phyloP scores from a whole-genome alignment of 805 yeast species.

The Starmerella floris region DNA sequence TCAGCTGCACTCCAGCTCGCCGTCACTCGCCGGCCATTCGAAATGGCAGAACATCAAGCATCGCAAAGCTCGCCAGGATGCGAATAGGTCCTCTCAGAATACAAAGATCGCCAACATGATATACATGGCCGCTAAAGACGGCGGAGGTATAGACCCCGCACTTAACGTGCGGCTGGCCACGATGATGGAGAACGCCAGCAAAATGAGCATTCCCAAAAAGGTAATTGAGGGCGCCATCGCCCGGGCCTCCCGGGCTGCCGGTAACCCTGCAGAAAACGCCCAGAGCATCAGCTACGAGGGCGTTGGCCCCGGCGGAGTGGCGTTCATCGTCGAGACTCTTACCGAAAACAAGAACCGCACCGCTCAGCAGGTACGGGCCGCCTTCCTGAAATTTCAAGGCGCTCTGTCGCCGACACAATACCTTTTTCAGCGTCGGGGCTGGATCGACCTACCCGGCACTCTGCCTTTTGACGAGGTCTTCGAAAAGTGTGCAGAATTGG shows the following conservation, averaged over 20 bases:
- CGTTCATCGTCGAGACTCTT: slow-evolving; percentile 68
- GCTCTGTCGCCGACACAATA: slow-evolving; percentile 64
- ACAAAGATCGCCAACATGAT: slow-evolving; percentile 62
- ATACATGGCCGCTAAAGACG: slow-evolving; percentile 53
- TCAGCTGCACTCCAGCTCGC: not conserved
- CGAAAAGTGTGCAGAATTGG: slow-evolving; percentile 57
- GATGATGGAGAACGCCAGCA: slow-evolving; percentile 64
- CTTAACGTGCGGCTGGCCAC: slow-evolving; percentile 50
- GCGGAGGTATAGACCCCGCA: slow-evolving; percentile 54
- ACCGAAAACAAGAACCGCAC: slow-evolving; percentile 85
- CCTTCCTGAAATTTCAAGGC: slow-evolving; percentile 49
- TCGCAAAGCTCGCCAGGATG: slow-evolving; percentile 86
- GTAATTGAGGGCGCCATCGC: slow-evolving; percentile 79
- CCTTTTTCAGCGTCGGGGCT: slow-evolving; percentile 68
- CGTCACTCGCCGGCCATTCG: slow-evolving; percentile 57
- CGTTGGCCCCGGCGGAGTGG: slow-evolving; percentile 83
- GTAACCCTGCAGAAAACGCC: slow-evolving; percentile 58
- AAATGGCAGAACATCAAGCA: slow-evolving; percentile 95
- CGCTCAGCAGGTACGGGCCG: slow-evolving; percentile 57
- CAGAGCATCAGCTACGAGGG: slow-evolving; percentile 66
- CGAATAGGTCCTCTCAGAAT: slow-evolving; percentile 53
- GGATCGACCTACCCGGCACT: slow-evolving; percentile 36
- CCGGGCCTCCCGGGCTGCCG: slow-evolving; percentile 35
- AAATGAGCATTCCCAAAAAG: slow-evolving; percentile 64
- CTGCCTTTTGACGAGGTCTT: slow-evolving; percentile 47